Evolutionary conservation across 305 asterid genomes (phyloP).

Genomic region (Fraxinus latifolia): DNA sequence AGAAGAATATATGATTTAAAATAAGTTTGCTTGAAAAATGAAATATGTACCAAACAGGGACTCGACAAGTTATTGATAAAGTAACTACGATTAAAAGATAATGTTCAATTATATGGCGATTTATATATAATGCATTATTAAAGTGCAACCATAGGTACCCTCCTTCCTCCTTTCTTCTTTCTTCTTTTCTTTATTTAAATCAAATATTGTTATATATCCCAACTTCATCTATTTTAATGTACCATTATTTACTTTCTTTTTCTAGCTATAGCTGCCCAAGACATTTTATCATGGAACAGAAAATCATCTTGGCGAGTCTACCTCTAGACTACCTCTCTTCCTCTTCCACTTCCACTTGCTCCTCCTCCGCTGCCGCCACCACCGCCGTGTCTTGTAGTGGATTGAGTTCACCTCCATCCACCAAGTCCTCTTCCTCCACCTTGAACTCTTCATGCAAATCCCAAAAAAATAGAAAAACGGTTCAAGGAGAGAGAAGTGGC

Average conservation of each 20-base stretch:
- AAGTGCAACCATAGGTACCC: background rate
- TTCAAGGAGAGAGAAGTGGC: background rate
- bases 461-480: background rate
- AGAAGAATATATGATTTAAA: too few relatives aligned
- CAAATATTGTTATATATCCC: conserved; percentile 36
- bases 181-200: conserved; percentile 35
- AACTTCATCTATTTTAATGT: conserved; percentile 31
- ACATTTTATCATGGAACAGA: conserved; percentile 44
- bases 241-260: conserved; percentile 35
- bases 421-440: conserved; percentile 24
- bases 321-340: conserved; percentile 35
- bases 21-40: too few relatives aligned
- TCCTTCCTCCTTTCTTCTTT: background rate
- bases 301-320: conserved; percentile 32
- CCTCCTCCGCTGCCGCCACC: background rate
- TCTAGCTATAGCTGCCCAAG: conserved; percentile 18
- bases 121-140: background rate
- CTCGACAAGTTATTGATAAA: background rate
- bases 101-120: background rate
- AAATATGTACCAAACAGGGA: too few relatives aligned
- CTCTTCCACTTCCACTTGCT: conserved; percentile 29
- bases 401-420: background rate
- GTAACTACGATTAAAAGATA: background rate
- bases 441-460: background rate
- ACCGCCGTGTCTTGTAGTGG: background rate